Evolutionary conservation across 2,329 filamentous ascomycete genomes (phyloP).

Genomic region (Aureobasidium vineae): DNA sequence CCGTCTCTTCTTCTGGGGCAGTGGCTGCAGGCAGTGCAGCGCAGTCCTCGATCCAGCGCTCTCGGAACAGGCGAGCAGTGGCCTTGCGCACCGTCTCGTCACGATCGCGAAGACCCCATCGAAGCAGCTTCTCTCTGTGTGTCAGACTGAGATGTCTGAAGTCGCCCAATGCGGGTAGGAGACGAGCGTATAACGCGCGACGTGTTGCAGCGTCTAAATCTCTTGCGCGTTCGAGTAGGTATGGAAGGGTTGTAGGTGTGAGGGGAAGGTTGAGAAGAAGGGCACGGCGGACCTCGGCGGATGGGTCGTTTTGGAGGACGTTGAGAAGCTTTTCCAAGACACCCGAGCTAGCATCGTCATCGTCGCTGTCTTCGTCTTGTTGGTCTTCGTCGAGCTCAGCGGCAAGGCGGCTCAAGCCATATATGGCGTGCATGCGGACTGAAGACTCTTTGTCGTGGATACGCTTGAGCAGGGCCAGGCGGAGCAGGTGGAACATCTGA

Average conservation of each 20-base stretch:
- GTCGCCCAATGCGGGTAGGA: constrained; percentile 86
- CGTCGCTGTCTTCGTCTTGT: constrained; percentile 63
- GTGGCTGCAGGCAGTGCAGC: constrained; percentile 64
- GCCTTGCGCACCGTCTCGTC: constrained; percentile 94
- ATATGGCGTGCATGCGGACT: constrained; percentile 86
- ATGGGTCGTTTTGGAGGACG: constrained; percentile 89
- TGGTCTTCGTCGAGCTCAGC: constrained; percentile 66
- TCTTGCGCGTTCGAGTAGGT: constrained; percentile 83
- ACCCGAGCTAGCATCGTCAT: constrained; percentile 61
- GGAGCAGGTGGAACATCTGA: constrained; percentile 79
- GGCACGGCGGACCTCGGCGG: constrained; percentile 85
- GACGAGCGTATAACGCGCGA: constrained; percentile 78
- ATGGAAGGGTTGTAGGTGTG: constrained; percentile 75
- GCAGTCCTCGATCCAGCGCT: constrained; percentile 98
- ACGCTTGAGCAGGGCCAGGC: constrained; percentile 75
- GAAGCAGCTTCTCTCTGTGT: constrained; percentile 90
- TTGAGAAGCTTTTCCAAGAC: constrained; percentile 81
- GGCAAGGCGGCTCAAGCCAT: constrained; percentile 82
- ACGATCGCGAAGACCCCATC: constrained; percentile 91
- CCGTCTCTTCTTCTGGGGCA: constrained; percentile 50
- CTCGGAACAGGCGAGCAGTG: constrained; percentile 82
- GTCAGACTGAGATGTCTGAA: constrained; percentile 90
- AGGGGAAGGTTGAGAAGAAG: constrained; percentile 89
- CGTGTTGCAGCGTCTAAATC: constrained; percentile 84
- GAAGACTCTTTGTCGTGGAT: constrained; percentile 92